Conservation (phyloP, 306 rosid genomes). For the Geum urbanum region DNA sequence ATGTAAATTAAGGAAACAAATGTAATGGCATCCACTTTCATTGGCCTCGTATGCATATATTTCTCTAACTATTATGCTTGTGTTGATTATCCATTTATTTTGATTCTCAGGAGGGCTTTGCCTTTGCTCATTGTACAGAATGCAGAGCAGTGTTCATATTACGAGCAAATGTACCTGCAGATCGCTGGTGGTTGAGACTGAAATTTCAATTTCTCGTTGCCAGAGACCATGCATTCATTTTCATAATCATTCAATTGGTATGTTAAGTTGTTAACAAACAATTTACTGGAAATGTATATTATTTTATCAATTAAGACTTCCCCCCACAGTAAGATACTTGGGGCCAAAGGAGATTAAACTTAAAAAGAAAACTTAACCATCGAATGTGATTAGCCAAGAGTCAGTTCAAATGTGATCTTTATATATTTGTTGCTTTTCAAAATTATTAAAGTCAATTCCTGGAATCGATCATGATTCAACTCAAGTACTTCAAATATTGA, state of each 20-base stretch:
- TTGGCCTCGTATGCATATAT: background rate
- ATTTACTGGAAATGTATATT: background rate
- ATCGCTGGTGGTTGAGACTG: constrained; percentile 97
- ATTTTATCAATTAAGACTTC: constrained; percentile 15
- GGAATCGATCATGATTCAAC: background rate
- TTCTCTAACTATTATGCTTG: constrained; percentile 7
- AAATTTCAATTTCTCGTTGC: constrained; percentile 97
- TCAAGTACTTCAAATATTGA: background rate
- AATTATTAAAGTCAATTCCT: background rate
- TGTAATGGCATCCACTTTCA: background rate
- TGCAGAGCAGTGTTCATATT: constrained; percentile 84
- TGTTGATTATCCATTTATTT: constrained; percentile 23
- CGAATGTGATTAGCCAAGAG: background rate
- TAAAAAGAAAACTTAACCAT: background rate
- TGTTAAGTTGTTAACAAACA: constrained; percentile 8
- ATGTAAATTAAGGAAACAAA: background rate
- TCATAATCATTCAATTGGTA: constrained; percentile 89
- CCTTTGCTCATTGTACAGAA: constrained; percentile 97
- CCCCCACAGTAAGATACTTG: background rate
- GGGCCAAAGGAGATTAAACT: background rate
- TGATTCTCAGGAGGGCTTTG: constrained; percentile 81
- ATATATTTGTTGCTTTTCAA: background rate
- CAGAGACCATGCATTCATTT: constrained; percentile 93
- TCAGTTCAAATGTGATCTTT: background rate
- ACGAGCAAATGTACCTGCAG: constrained; percentile 88